Base-by-base conservation (phyloP, 805 yeast genomes). In the Ogataea pignaliae region DNA sequence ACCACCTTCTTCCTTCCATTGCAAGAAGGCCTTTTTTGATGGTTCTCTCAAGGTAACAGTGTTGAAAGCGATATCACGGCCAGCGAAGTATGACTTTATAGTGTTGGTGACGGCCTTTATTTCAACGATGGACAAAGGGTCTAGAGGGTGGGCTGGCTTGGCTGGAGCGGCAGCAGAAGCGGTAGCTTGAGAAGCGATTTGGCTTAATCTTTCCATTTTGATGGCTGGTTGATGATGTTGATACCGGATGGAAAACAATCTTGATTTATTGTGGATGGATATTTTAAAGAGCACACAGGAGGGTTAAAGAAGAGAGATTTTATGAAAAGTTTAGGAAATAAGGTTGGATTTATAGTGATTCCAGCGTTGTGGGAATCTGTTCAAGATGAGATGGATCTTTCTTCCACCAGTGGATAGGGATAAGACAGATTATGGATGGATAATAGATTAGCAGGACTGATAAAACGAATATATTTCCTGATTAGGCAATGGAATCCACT, bases 11-110 rank as follows among this genome's bases (percentile, higher is more conserved):
- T 81, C 85, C 54, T 75, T 79, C 89, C 89, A 84, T 39, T 70
- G 74, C 50, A 80, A 72, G 66, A 70, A 83, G 7, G 76, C 78
- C 47, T 67, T 69, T 64, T 84, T 85, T 47, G 79, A 66, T 49
- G 91, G 91, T 66, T 85, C 91, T 57, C 78, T 74, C 43, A 85
- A 66, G 34, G 89, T 79, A 50, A 85, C 72, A 31, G 87, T 81
- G 66, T 84, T 85, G 72, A 83, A 84, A 33, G 72, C 57, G 47
- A 83, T 67, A 10, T 38, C 45, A 40, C 63, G 69, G 16, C 76
- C 77, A 38, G 66, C 59, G 54, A 70, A 79, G 48, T 75, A 59
- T 18, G 67, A 64, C 59, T 73, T 76, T 46, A 85, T 69, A 38
- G 79, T 61, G 34, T 64, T 59, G n/a, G 84, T 71, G 26, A 75